Percentiles rank a stretch among this genome's conserved stretches.
Evolutionary conservation across 2,329 filamentous ascomycete species (phyloP).

Genomic region (Hirsutella minnesotensis): DNA sequence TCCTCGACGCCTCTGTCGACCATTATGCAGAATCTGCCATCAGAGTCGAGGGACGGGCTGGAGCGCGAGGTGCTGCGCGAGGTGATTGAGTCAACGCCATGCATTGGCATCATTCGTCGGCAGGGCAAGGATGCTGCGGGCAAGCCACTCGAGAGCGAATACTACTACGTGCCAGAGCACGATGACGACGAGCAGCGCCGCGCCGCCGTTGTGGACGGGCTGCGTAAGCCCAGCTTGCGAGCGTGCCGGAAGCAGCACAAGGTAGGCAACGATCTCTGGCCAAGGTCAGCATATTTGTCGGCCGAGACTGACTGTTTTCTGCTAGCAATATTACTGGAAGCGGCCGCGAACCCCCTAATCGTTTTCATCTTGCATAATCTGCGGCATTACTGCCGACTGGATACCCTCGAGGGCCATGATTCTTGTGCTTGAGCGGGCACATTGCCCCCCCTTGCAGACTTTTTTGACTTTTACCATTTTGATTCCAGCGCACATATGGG

Average conservation of each 20-base stretch:
- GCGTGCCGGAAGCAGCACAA: conserved; percentile 94
- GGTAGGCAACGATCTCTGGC: conserved; percentile 43
- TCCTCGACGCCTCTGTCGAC: conserved; percentile 84
- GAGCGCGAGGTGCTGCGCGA: conserved; percentile 52
- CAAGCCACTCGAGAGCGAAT: conserved; percentile 87
- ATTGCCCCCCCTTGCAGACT: neutral
- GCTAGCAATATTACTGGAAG: conserved; percentile 63
- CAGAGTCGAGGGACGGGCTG: conserved; percentile 46
- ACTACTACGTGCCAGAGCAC: conserved; percentile 86
- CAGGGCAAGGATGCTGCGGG: conserved; percentile 95
- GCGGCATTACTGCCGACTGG: conserved; percentile 5
- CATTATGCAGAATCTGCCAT: conserved; percentile 76
- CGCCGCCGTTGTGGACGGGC: conserved; percentile 70
- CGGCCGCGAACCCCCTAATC: conserved; percentile 44
- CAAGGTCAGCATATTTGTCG: neutral
- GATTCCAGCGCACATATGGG: conserved; percentile 1
- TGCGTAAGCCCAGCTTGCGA: conserved; percentile 80
- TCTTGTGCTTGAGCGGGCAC: neutral
- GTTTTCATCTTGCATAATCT: conserved; percentile 11
- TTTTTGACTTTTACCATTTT: conserved; percentile 6
- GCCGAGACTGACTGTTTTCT: neutral
- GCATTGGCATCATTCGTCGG: conserved; percentile 78
- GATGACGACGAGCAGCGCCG: conserved; percentile 70
- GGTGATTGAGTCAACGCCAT: conserved; percentile 62
- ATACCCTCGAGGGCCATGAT: neutral